A percentile compares a stretch with the other conserved stretches of the same genome.
Conservation (phyloP, 371 early-diverging fungal species). For the Apophysomyces trapeziformis region DNA sequence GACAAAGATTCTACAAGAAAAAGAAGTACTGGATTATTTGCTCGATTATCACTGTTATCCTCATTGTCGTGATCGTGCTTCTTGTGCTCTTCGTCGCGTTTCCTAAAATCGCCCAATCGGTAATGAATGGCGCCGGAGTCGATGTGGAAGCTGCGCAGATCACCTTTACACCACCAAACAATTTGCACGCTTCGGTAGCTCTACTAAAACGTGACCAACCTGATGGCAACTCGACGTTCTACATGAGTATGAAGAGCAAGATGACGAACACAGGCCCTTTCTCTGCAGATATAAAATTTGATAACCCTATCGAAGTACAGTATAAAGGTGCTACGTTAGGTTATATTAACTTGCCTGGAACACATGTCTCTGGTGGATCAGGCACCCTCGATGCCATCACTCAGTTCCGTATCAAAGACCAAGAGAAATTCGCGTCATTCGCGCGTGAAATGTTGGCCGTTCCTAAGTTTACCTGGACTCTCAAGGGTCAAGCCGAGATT, state of each 20-base stretch:
- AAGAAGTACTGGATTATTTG: conserved; percentile 59
- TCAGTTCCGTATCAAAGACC: conserved; percentile 43
- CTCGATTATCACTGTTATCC: conserved; percentile 43
- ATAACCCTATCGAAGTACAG: conserved; percentile 50
- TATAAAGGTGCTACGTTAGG: conserved; percentile 50
- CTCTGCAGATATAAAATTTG: conserved; percentile 55
- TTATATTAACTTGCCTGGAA: conserved; percentile 36
- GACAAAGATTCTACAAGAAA: conserved; percentile 45
- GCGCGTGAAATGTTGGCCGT: conserved; percentile 50
- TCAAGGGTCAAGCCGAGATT: conserved; percentile 52
- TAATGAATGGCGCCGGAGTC: conserved; percentile 54
- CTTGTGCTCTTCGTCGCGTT: conserved; percentile 54
- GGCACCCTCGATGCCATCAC: conserved; percentile 41
- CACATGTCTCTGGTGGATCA: conserved; percentile 48
- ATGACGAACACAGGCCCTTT: conserved; percentile 62
- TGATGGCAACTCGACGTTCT: conserved; percentile 40
- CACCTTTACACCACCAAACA: conserved; percentile 41
- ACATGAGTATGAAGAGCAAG: conserved; percentile 47
- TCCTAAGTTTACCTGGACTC: conserved; percentile 51
- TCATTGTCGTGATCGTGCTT: conserved; percentile 46
- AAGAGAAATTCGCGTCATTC: conserved; percentile 45
- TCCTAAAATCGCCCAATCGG: conserved; percentile 57
- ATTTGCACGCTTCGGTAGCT: conserved; percentile 2
- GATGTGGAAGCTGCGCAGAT: conserved; percentile 52
- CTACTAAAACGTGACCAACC: conserved; percentile 22